Evolutionary conservation across 2,329 filamentous ascomycete species (phyloP), one percentile per base, ranked within the genome.

Genomic region (Arthrobotrys sphaeroides): DNA sequence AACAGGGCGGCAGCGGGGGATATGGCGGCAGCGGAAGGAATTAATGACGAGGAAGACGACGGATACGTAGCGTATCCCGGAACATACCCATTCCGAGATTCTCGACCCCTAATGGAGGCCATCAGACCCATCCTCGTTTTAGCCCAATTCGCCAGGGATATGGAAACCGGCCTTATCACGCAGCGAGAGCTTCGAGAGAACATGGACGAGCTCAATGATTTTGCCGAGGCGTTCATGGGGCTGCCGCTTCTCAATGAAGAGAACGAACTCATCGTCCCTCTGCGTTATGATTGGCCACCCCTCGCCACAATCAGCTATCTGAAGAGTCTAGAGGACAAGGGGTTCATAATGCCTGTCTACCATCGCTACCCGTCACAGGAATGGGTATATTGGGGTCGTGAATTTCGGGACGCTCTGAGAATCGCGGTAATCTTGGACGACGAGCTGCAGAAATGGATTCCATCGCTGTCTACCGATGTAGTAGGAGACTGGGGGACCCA

Each of bases 201-300:
- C n/a, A n/a, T n/a, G n/a, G 6, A 31, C 5, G 49, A 38, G 2
- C 0, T 55, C 0, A 31, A 33, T 45, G 38, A 16, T 3, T 74
- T 74, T 42, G 24, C 55, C 2, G 42, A 60, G 16, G 62, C 69
- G 9, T 67, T 74, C 28, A 36, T 74, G 22, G 69, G 61, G 18
- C 53, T 26, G 7, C 62, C 69, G 2, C 31, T 65, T n/a, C 51
- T 36, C 16, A 33, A 0, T 3, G 31, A 7, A 4, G 12, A 2
- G 10, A 9, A 38, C 26, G 38, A 18, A 5, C 2, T 12, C 16
- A 2, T n/a, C 2, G 18, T 22, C 43, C 31, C 20, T 28, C 20
- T 7, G 1, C 31, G 43, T 5, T 67, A 67, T 42, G 40, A 66
- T 18, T 74, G 69, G 69, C 69, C 69, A 5, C 20, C 43, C 9